Base-by-base conservation (phyloP, 441 rosid species). In the Kokia cookei region DNA sequence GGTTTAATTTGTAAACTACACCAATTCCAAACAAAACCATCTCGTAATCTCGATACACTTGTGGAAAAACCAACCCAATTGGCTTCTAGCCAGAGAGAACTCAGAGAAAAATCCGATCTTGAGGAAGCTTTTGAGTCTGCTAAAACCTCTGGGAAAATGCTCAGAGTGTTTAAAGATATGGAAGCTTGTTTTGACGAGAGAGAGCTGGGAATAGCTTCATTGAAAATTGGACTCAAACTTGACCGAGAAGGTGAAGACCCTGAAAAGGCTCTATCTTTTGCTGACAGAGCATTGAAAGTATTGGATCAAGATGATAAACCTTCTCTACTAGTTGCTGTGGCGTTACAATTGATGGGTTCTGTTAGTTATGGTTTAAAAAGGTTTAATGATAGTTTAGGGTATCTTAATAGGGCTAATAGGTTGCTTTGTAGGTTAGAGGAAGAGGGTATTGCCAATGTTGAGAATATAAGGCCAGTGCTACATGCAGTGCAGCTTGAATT, bases 121-220 rank as follows among this genome's bases (percentile, higher is more conserved):
- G 97, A 95, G 55, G 94, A 90, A 72, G 89, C 88, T 62, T 92
- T 95, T 75, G 98, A 95, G 86, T 88, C 97, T 12, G 95, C 95
- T 1, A 77, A 57, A 55, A 89, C 93, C 19, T 67, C 90, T 40
- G 91, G 86, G 66, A 93, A 91, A 73, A 91, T 93, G 99, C 81
- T 93, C 24, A 79, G 76, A 55, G 83, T 87, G 62, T 91, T 89
- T 78, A 83, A 87, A 79, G 77, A 79, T 65, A 95, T 93, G 98
- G 99, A 91, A 82, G 73, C 85, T 24, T 81, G 81, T 42, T 93
- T 90, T 79, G 84, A 89, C 29, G 98, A 89, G 71, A 82, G 81
- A 65, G 97, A 87, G 73, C 88, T 95, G 32, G 97, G 93, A 26
- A 75, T 91, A 82, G 91, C 97, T 32, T 82, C 89, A 9, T 58